Evolutionary conservation across 2,329 filamentous ascomycete genomes (phyloP), one percentile per base, ranked within the genome.

Genomic region (Sporothrix luriei): DNA sequence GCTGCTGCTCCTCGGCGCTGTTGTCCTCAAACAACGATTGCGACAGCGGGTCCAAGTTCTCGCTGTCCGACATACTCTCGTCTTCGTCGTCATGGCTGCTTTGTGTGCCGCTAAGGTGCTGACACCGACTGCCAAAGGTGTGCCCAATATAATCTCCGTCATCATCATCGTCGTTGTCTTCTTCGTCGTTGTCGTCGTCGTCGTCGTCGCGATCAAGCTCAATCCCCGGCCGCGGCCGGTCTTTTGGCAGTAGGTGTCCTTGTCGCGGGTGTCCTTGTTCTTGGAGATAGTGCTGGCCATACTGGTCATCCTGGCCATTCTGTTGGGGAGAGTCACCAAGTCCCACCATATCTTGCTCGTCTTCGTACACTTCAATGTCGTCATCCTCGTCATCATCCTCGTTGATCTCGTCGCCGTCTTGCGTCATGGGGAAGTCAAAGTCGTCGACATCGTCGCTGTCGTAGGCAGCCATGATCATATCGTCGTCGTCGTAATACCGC

Each of bases 191-290:
- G n/a, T 26, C 48, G 19, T 70, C 54, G 13, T 46, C 54, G 51
- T 46, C 21, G n/a, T 26, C 48, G 19, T 70, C 66, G 49, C 69
- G 57, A 48, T 72, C 64, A 69, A 84, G 85, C 71, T 87, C 85
- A 64, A 88, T 84, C 10, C 86, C 86, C 0, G 82, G 83, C 84
- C 85, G 86, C 1, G 82, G 81, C 71, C 87, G 83, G 71, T 88
- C 86, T 74, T 87, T 84, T 0, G 84, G 84, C 29, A 80, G 78
- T 40, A 71, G 4, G 70, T 69, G 52, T 72, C 75, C 38, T 13
- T 43, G 38, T 26, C 68, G n/a, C 13, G 29, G 4, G 40, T 21
- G 51, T 26, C 38, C 24, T 46, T 40, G 66, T n/a, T 68, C 38
- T 4, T 61, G 62, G 54, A 33, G 38, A 4, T 48, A 55, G 11